These are phyloP conservation scores for Parachaetomium inaequale DNA, from an alignment of 495 filamentous ascomycete genomes.

Conservation along the genomic window DNA sequence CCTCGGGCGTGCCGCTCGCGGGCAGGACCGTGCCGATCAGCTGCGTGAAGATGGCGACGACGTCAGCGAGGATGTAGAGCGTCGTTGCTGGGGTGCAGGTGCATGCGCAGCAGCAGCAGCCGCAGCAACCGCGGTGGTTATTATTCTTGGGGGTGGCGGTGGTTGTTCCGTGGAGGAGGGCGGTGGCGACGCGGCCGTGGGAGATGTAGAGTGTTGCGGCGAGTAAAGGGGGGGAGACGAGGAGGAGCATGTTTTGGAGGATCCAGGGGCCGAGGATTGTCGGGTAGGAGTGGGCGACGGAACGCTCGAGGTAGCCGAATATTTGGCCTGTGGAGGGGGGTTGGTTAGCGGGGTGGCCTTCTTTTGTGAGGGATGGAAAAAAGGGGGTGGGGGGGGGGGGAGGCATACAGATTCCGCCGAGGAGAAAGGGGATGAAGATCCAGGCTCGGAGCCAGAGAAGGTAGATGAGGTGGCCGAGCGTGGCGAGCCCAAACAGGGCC, in stretches of 20 bases:
- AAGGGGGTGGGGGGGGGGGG: not conserved
- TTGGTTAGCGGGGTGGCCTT: not conserved
- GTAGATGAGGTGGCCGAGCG: slow-evolving; percentile 5
- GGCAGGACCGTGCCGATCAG: slow-evolving; percentile 4
- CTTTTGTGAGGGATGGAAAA: not conserved
- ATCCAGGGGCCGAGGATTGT: not conserved
- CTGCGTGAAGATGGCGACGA: slow-evolving; percentile 4
- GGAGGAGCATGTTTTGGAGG: slow-evolving; percentile 8
- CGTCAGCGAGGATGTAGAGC: slow-evolving; percentile 4
- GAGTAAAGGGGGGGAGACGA: slow-evolving; percentile 8
- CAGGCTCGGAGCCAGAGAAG: slow-evolving; percentile 1
- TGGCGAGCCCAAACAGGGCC: not conserved
- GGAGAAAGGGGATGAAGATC: slow-evolving; percentile 4
- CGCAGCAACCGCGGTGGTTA: not conserved
- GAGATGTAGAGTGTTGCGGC: slow-evolving; percentile 1
- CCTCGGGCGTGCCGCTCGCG: slow-evolving; percentile 1
- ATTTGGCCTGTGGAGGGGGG: not conserved
- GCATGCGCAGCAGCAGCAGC: not conserved
- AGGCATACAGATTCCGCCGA: slow-evolving; percentile 4
- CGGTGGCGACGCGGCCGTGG: not conserved
- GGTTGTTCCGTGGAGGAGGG: slow-evolving; percentile 1
- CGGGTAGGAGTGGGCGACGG: not conserved
- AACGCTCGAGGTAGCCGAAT: slow-evolving; percentile 4
- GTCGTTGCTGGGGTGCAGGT: not conserved
- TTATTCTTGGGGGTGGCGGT: not conserved